These are phyloP conservation scores for Lachancea waltii DNA, from an alignment of 805 yeast genomes.

Conservation along the genomic window DNA sequence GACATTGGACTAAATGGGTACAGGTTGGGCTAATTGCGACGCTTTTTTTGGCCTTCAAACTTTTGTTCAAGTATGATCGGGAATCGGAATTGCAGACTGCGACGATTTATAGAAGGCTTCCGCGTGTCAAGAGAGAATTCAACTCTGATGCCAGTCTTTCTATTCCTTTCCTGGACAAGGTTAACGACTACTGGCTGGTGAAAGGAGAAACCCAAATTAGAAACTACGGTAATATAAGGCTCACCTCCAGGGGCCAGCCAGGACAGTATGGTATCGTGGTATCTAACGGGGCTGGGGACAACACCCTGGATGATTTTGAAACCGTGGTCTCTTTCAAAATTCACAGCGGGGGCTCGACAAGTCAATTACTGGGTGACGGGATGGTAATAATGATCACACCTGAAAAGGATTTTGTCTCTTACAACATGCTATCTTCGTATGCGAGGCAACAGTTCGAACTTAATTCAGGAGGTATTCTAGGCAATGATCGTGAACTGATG, in stretches of 20 bases:
- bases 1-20: neutral
- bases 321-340: constrained; percentile 18
- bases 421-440: constrained; percentile 22
- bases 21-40: neutral
- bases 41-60: constrained; percentile 1
- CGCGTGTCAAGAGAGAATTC: constrained; percentile 4
- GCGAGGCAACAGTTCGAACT: constrained; percentile 25
- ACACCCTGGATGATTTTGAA: constrained; percentile 30
- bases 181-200: constrained; percentile 27
- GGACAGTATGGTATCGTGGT: constrained; percentile 21
- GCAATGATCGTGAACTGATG: constrained; percentile 23
- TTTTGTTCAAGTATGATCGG: neutral
- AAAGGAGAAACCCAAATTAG: constrained; percentile 27
- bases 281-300: constrained; percentile 32
- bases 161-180: constrained; percentile 26
- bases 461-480: constrained; percentile 26
- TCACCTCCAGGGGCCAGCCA: constrained; percentile 17
- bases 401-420: constrained; percentile 25
- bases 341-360: constrained; percentile 2
- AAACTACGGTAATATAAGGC: constrained; percentile 20
- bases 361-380: constrained; percentile 23
- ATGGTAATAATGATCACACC: constrained; percentile 23
- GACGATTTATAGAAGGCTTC: neutral
- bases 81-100: neutral
- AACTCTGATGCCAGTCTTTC: constrained; percentile 26